Base-by-base conservation (phyloP, 352 stramenopile species). In the Aphanomyces astaci region DNA sequence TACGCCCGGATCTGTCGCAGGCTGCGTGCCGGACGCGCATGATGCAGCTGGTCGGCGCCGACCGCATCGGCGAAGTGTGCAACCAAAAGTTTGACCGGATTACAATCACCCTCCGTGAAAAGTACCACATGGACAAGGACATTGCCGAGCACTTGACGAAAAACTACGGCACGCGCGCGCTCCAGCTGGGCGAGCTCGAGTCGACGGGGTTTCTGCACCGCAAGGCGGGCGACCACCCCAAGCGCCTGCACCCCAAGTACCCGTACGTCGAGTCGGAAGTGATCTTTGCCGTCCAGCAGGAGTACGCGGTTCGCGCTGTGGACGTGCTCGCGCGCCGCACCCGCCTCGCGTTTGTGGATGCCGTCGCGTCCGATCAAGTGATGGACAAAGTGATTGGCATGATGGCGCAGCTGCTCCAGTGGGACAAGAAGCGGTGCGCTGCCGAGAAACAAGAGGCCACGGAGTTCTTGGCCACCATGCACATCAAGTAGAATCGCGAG, bases 61-160 rank as follows among this genome's bases (percentile, higher is more conserved):
- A 97, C 74, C 86, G 93, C 56, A 92, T 96, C 52, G 92, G 93
- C 39, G 90, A 98, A 56, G 93, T 98, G 25, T 97, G 88, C 82
- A 96, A 94, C 74, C 93, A 97, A 76, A 98, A 98, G 77, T 98
- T 98, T 69, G 92, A 98, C 78, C 95, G 92, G 68, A 96, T 98
- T 72, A 94, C 86, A 2, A 80, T 98, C 48, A 98, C 92, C 60
- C 77, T 98, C 62, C 81, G 92, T 57, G 94, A 98, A 70, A 93
- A 92, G 59, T 98, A 98, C 77, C 80, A 84, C 49, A 75, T 98
- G 43, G 87, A 97, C 76, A 94, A 93, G 76, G 92, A 98, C 72
- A 80, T 98, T 43, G 92, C 95, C 28, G 82, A 97, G 73, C 95
- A 98, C 77, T 74, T 98, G 62, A 96, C 97, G 76, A 81, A 81